Conservation (phyloP, 495 filamentous ascomycete genomes). For the Stereocaulon alpinum region DNA sequence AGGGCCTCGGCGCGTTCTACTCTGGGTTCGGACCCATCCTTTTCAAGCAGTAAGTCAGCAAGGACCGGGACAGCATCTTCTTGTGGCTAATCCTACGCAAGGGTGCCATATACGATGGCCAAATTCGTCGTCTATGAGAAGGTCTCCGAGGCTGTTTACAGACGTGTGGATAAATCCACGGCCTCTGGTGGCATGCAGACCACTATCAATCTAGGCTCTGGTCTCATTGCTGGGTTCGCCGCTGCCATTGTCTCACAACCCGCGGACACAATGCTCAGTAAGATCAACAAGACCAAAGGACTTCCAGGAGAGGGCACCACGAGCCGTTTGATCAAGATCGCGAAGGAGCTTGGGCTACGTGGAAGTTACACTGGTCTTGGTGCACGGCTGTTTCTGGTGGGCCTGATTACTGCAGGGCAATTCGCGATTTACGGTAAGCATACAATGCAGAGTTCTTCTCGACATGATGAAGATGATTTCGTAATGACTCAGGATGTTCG, state of each 20-base stretch:
- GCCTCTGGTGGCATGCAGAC: constrained; percentile 70
- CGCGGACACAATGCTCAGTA: constrained; percentile 97
- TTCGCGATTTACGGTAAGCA: constrained; percentile 99
- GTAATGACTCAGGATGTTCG: too few species aligned
- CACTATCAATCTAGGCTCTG: constrained; percentile 82
- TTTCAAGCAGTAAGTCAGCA: constrained; percentile 78
- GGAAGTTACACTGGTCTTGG: constrained; percentile 89
- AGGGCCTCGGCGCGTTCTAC: constrained; percentile 87
- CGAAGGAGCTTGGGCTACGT: constrained; percentile 79
- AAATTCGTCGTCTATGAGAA: constrained; percentile 99
- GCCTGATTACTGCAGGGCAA: constrained; percentile 82
- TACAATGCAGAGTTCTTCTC: too few species aligned
- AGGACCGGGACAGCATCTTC: background rate
- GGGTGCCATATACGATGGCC: constrained; percentile 99
- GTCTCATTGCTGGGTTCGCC: constrained; percentile 95
- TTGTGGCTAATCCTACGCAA: constrained; percentile 25
- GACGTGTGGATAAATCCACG: constrained; percentile 60
- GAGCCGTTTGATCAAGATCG: constrained; percentile 89
- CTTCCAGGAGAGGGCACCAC: constrained; percentile 89
- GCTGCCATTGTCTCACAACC: constrained; percentile 94
- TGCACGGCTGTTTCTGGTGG: constrained; percentile 73
- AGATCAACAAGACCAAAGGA: constrained; percentile 99
- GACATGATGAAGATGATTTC: too few species aligned
- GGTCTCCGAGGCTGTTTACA: constrained; percentile 72
- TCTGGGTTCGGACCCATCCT: constrained; percentile 88